Evolutionary conservation across 768 basidiomycete genomes (phyloP).

Genomic region (Tremella mesenterica): DNA sequence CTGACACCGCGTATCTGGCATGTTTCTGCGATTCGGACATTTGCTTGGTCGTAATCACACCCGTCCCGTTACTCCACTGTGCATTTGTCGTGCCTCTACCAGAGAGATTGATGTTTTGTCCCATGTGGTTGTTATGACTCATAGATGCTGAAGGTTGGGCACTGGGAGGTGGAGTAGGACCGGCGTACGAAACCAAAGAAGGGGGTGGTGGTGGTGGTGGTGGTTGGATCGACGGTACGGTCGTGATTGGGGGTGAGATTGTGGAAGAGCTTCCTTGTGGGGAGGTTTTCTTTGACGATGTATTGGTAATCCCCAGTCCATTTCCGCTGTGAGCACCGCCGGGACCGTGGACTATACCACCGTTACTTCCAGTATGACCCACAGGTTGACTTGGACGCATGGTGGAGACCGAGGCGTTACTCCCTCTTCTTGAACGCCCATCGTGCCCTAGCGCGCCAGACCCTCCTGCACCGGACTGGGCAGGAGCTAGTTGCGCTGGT

Average conservation of each 20-base stretch:
- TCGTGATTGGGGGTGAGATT: background rate
- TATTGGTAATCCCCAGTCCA: background rate
- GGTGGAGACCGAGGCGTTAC: conserved; percentile 16
- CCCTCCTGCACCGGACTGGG: background rate
- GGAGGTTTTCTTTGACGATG: background rate
- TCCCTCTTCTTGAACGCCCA: too few species aligned
- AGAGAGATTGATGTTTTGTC: too few species aligned
- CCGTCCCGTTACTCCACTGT: too few species aligned
- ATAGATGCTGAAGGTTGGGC: conserved; percentile 21
- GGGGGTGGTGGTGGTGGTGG: conserved; percentile 36
- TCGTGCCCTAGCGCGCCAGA: background rate
- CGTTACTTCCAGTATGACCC: background rate
- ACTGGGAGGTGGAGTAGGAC: conserved; percentile 18
- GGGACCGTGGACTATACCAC: background rate
- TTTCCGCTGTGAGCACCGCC: background rate
- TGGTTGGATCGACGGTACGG: conserved; percentile 10
- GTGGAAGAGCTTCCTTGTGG: background rate
- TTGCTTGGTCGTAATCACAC: conserved; percentile 44
- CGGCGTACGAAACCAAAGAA: conserved; percentile 20
- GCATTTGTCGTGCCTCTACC: too few species aligned
- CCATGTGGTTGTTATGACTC: too few species aligned
- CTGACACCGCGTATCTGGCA: conserved; percentile 81
- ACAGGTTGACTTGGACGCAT: background rate
- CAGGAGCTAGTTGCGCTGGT: conserved; percentile 13
- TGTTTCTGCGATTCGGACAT: conserved; percentile 80